Evolutionary conservation across 352 stramenopile species (phyloP).

Genomic region (Phytopythium litorale): DNA sequence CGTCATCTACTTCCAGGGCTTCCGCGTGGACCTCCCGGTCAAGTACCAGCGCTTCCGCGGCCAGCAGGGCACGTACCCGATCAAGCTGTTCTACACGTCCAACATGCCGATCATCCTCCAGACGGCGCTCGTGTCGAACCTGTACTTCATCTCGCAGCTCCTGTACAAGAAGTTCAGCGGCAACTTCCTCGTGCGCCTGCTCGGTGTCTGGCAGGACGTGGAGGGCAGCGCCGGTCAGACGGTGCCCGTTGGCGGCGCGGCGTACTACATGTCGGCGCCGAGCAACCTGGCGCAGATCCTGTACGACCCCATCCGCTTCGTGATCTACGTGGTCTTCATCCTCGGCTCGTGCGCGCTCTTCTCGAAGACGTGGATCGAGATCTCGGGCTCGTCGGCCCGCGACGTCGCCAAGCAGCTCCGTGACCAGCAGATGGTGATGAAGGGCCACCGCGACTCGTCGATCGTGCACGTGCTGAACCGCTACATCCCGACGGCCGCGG

Average conservation of each 20-base stretch:
- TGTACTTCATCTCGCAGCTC: constrained; percentile 99
- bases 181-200: constrained; percentile 97
- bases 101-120: constrained; percentile 99
- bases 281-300: constrained; percentile 95
- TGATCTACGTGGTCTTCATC: constrained; percentile 99
- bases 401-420: constrained; percentile 99
- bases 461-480: constrained; percentile 98
- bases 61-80: constrained; percentile 98
- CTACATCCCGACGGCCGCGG: constrained; percentile 98
- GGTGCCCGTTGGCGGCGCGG: constrained; percentile 95
- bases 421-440: constrained; percentile 99
- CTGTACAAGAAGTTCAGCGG: constrained; percentile 98
- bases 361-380: constrained; percentile 99
- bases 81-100: constrained; percentile 99
- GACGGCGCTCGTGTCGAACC: constrained; percentile 97
- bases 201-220: constrained; percentile 98
- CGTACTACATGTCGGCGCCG: constrained; percentile 98
- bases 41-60: constrained; percentile 99
- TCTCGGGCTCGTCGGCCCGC: constrained; percentile 95
- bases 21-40: constrained; percentile 88
- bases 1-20: constrained; percentile 99
- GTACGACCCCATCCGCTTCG: constrained; percentile 97
- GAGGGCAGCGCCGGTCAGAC: constrained; percentile 92
- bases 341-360: constrained; percentile 98
- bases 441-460: constrained; percentile 96